Evolutionary conservation across 805 yeast species (phyloP).

Genomic region (Zygosaccharomyces lentus): DNA sequence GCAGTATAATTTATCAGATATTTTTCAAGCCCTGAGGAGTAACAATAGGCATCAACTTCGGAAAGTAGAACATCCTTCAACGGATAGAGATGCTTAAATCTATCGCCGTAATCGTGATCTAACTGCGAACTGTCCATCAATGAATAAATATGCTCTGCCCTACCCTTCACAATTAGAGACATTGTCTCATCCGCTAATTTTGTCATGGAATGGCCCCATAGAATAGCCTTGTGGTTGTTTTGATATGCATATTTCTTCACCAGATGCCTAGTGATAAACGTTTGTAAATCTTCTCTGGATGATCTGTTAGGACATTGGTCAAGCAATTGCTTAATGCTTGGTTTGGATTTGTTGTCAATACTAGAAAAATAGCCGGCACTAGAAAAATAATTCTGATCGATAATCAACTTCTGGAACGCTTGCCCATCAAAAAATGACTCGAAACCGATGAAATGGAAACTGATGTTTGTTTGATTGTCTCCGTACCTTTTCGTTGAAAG

Average conservation of each 20-base stretch:
- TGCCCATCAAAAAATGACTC: conserved; percentile 38
- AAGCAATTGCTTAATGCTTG: conserved; percentile 15
- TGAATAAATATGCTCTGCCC: conserved; percentile 65
- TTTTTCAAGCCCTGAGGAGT: conserved; percentile 34
- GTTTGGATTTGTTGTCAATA: conserved; percentile 1
- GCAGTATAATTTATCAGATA: conserved; percentile 27
- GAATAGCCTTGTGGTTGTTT: conserved; percentile 46
- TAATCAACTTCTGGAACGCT: conserved; percentile 31
- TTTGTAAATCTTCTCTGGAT: conserved; percentile 57
- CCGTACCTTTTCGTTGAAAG: conserved; percentile 21
- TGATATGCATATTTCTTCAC: conserved; percentile 44
- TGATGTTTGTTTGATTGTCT: conserved; percentile 34
- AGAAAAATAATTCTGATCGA: conserved; percentile 29
- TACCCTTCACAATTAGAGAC: conserved; percentile 76
- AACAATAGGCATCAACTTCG: conserved; percentile 57
- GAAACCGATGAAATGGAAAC: conserved; percentile 40
- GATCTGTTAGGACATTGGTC: conserved; percentile 46
- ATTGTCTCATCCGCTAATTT: conserved; percentile 75
- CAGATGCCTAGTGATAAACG: conserved; percentile 45
- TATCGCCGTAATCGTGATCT: conserved; percentile 28
- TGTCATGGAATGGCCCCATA: conserved; percentile 80
- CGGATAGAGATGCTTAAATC: conserved; percentile 57
- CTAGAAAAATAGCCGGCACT: conserved; percentile 12
- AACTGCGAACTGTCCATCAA: conserved; percentile 44
- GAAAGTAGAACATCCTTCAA: conserved; percentile 67